Conservation (phyloP, 139 green algal genomes). For the Chlorella sorokiniana region DNA sequence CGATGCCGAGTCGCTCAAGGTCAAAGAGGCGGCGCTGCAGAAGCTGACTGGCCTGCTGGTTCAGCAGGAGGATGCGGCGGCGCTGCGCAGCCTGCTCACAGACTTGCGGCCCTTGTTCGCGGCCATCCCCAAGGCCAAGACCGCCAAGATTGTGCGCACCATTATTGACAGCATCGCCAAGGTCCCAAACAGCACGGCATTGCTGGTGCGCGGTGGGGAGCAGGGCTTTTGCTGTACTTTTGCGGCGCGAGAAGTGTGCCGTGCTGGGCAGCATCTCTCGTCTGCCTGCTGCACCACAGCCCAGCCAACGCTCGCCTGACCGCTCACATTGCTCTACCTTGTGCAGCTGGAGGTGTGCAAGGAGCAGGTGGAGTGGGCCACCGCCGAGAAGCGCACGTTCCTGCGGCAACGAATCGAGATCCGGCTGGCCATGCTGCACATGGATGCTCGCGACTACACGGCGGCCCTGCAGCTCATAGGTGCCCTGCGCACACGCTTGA, state of each 20-base stretch:
- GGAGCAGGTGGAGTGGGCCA: constrained; percentile 93
- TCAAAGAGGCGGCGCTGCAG: constrained; percentile 77
- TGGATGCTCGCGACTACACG: constrained; percentile 82
- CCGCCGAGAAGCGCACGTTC: constrained; percentile 95
- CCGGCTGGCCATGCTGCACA: constrained; percentile 81
- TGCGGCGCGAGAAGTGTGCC: too few species aligned
- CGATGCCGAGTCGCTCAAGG: constrained; percentile 74
- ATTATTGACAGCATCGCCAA: constrained; percentile 94
- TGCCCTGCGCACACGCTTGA: constrained; percentile 65
- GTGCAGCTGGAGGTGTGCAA: constrained; percentile 90
- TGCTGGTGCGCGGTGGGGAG: constrained; percentile 82
- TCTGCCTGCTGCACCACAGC: too few species aligned
- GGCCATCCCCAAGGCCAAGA: constrained; percentile 97
- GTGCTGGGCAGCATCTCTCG: background rate
- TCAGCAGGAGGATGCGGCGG: constrained; percentile 69
- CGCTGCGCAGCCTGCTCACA: constrained; percentile 77
- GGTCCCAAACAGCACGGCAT: constrained; percentile 81
- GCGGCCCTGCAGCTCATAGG: constrained; percentile 80
- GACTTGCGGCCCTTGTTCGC: constrained; percentile 89
- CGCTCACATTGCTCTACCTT: too few species aligned
- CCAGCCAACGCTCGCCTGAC: too few species aligned
- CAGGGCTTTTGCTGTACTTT: too few species aligned
- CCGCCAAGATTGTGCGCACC: constrained; percentile 94
- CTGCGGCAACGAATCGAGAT: constrained; percentile 95
- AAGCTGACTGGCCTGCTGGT: constrained; percentile 41